phyloP scores from a whole-genome alignment of 2,329 filamentous ascomycete species.

The Paraphoma chrysanthemicola region DNA sequence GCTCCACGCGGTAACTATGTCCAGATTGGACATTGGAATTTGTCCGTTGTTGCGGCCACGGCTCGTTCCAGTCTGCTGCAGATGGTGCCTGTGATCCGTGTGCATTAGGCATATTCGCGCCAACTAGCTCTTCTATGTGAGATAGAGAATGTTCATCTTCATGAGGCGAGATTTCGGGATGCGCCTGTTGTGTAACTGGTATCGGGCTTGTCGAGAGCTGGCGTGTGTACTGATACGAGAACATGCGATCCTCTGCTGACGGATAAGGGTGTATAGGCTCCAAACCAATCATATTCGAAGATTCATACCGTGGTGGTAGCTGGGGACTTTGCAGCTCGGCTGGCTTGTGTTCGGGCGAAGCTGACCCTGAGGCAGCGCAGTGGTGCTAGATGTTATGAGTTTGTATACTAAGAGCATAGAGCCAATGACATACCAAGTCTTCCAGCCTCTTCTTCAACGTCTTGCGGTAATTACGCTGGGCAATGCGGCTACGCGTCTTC shows the following conservation, averaged over 20 bases:
- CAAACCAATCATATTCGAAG: slow-evolving; percentile 43
- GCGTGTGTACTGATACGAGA: slow-evolving; percentile 69
- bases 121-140: too few species aligned
- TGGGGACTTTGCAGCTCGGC: slow-evolving; percentile 57
- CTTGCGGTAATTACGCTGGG: slow-evolving; percentile 96
- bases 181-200: slow-evolving; percentile 43
- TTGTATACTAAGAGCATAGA: slow-evolving; percentile 11
- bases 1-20: too few species aligned
- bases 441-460: slow-evolving; percentile 90
- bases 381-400: slow-evolving; percentile 61
- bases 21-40: too few species aligned
- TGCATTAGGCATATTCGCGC: too few species aligned
- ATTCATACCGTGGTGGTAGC: slow-evolving; percentile 45
- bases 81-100: too few species aligned
- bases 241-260: slow-evolving; percentile 73
- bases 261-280: slow-evolving; percentile 52
- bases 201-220: slow-evolving; percentile 76
- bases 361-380: slow-evolving; percentile 70
- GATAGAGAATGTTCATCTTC: too few species aligned
- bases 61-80: too few species aligned
- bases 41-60: too few species aligned
- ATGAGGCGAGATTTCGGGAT: too few species aligned
- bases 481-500: slow-evolving; percentile 96
- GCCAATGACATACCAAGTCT: slow-evolving; percentile 62
- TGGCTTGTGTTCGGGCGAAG: slow-evolving; percentile 65